phyloP scores from a whole-genome alignment of 129 eudicot genomes.

The Helianthus tuberosus region DNA sequence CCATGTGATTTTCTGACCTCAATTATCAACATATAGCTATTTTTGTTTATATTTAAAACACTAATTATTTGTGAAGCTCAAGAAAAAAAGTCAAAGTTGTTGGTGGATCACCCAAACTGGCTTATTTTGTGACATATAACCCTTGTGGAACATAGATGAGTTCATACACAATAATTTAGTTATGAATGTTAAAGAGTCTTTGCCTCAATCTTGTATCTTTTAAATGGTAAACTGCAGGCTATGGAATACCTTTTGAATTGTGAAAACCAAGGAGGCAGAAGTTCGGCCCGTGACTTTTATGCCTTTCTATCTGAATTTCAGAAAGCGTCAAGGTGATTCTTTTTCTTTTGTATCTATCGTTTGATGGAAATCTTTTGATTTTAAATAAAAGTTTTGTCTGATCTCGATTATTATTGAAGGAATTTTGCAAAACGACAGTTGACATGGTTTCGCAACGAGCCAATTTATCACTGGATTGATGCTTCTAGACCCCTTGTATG shows the following conservation, averaged over 20 bases:
- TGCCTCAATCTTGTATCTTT: background rate
- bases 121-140: background rate
- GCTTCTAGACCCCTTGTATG: constrained; percentile 85
- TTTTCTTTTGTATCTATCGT: constrained; percentile 11
- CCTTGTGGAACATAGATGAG: background rate
- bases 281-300: constrained; percentile 63
- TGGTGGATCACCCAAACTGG: background rate
- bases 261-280: constrained; percentile 71
- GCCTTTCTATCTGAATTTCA: constrained; percentile 77
- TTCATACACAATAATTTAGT: background rate
- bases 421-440: constrained; percentile 87
- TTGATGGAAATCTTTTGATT: background rate
- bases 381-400: background rate
- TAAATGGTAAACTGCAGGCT: constrained; percentile 50
- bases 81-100: background rate
- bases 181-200: background rate
- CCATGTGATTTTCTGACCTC: too few relatives aligned
- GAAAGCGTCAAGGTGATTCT: constrained; percentile 75
- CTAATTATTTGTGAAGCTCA: background rate
- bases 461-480: constrained; percentile 83
- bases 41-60: background rate
- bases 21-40: background rate
- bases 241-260: constrained; percentile 76
- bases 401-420: constrained; percentile 41
- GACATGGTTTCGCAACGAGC: constrained; percentile 95